A percentile compares a stretch with the other conserved stretches of the same genome.
phyloP scores from a whole-genome alignment of 345 rosid genomes.

The Corchorus olitorius region DNA sequence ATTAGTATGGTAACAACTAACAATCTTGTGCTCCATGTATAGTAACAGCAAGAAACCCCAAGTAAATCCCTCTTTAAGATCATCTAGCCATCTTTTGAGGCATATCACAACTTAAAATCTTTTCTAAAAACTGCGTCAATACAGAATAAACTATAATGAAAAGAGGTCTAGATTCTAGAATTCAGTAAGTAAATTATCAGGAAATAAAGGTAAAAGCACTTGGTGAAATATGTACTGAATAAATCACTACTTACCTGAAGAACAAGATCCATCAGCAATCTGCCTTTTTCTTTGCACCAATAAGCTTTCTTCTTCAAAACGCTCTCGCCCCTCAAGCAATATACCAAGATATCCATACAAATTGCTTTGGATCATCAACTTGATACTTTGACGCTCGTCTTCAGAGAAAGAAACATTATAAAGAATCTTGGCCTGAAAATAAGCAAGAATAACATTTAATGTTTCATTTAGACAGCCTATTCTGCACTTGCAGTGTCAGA shows the following conservation, averaged over 20 bases:
- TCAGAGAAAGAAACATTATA: conserved; percentile 73
- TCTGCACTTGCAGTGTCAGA: not conserved
- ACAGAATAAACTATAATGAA: not conserved
- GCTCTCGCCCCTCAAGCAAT: conserved; percentile 66
- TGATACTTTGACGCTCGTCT: conserved; percentile 68
- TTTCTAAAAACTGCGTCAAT: not conserved
- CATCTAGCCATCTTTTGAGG: not conserved
- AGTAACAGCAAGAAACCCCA: not conserved
- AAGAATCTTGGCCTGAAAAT: conserved; percentile 75
- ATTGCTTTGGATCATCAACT: conserved; percentile 74
- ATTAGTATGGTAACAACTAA: not conserved
- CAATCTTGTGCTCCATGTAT: not conserved
- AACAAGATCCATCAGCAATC: conserved; percentile 39
- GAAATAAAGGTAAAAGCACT: not conserved
- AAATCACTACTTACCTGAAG: conserved; percentile 40
- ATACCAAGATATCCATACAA: conserved; percentile 71
- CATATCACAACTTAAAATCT: not conserved
- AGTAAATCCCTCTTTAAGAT: not conserved
- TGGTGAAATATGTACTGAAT: not conserved
- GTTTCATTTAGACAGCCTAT: conserved; percentile 1
- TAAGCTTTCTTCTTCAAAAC: conserved; percentile 61
- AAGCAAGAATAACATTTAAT: conserved; percentile 14
- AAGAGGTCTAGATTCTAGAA: not conserved
- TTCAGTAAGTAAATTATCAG: not conserved
- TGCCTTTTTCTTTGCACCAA: conserved; percentile 40